These are phyloP conservation scores for Gentiana macrophylla DNA, from an alignment of 257 asterid genomes.

Conservation along the genomic window DNA sequence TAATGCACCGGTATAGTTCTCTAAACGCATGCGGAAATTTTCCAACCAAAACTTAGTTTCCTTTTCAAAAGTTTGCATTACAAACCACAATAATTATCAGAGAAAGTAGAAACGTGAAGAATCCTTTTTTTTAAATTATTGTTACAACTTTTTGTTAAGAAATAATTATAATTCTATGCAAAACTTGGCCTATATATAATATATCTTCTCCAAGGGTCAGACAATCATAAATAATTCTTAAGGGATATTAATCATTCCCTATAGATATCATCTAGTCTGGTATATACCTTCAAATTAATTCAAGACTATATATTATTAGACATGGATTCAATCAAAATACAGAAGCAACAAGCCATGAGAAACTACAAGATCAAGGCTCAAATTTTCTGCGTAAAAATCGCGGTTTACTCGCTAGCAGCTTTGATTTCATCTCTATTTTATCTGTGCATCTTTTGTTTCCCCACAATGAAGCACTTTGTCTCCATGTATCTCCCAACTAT, in stretches of 20 bases:
- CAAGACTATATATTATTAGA: not conserved
- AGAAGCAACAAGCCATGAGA: conserved; percentile 32
- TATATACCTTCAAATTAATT: too few species aligned
- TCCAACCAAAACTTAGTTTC: not conserved
- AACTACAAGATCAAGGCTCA: conserved; percentile 25
- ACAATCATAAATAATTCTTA: not conserved
- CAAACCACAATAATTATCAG: not conserved
- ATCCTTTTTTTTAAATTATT: not conserved
- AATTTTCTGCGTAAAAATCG: conserved; percentile 24
- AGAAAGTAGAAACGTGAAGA: conserved; percentile 5
- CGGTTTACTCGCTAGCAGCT: conserved; percentile 44
- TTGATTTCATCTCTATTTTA: conserved; percentile 12
- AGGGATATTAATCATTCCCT: too few species aligned
- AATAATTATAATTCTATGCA: too few species aligned
- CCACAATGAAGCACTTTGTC: conserved; percentile 9
- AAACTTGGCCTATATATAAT: conserved; percentile 8
- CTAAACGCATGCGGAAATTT: too few species aligned
- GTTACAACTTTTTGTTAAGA: too few species aligned
- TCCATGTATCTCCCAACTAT: conserved; percentile 10
- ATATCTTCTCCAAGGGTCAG: conserved; percentile 4
- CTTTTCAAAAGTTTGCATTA: not conserved
- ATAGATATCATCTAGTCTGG: too few species aligned
- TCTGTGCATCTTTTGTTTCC: conserved; percentile 13
- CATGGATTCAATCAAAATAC: conserved; percentile 31
- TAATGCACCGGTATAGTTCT: too few species aligned